Base-by-base conservation (phyloP, 2,329 filamentous ascomycete genomes). In the Nigrograna mackinnonii region DNA sequence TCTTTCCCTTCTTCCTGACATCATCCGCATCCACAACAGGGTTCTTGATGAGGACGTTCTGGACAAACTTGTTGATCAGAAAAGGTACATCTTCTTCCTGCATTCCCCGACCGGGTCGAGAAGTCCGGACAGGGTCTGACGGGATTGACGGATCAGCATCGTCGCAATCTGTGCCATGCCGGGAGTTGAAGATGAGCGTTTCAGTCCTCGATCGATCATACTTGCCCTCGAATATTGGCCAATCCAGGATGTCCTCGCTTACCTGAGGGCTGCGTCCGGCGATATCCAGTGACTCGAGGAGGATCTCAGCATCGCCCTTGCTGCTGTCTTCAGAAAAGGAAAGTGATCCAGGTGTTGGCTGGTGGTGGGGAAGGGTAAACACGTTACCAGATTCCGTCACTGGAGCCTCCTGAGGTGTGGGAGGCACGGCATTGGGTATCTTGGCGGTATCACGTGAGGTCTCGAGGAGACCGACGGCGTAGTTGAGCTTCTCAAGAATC, bases 51-150 rank as follows among this genome's bases (percentile, higher is more conserved):
- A 33, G 31, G 9, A 33, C 31, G 16, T 33, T 12, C 11, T 33
- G 13, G 31, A 33, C n/a, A 17, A 12, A 33, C n/a, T 17, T 12
- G 9, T 13, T 17, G n/a, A 59, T 53, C 2, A 66, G 52, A 20
- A 44, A 34, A 2, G 43, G 44, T 12, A 64, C 50, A 34, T 66
- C 62, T n/a, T 63, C 54, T 37, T 62, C 54, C 14, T 54, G 57
- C 3, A 61, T 50, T 7, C 57, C 54, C 16, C 47, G 9, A 7
- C 31, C 31, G 18, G 31, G 31, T 7, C 7, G 11, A 12, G 31
- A 11, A 12, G 9, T 33, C 9, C 31, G 31, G 7, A 9, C n/a
- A 9, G 24, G 24, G n/a, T 28, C 24, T 28, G 24, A 28, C n/a
- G 24, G n/a, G 24, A 28, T 28, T 17, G 31, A 11, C 11, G 9